These are phyloP conservation scores for Talaromyces sp. DNA, from an alignment of 2,329 filamentous ascomycete genomes.

Conservation along the genomic window DNA sequence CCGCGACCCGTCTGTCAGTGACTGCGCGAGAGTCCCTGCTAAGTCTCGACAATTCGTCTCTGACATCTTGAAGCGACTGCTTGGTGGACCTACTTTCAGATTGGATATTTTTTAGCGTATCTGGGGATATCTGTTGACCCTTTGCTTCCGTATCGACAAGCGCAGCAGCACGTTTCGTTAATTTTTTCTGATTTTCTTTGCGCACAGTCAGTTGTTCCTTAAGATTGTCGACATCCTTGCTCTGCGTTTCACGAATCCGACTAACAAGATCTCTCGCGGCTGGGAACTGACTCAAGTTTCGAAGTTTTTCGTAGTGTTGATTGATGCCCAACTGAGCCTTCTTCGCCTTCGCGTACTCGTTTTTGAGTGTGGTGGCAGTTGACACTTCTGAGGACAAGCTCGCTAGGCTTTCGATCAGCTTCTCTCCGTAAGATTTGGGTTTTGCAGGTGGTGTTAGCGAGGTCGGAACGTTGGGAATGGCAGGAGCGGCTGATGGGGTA, in stretches of 20 bases:
- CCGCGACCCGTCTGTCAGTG: neutral
- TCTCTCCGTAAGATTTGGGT: slow-evolving; percentile 9
- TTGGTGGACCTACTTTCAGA: slow-evolving; percentile 7
- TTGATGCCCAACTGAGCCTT: slow-evolving; percentile 6
- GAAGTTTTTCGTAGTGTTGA: slow-evolving; percentile 12
- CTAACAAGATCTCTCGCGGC: slow-evolving; percentile 9
- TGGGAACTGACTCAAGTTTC: slow-evolving; percentile 14
- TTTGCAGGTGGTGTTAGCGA: neutral
- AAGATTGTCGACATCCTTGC: neutral
- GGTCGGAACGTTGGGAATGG: neutral
- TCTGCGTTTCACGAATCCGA: slow-evolving; percentile 7
- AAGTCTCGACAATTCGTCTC: neutral
- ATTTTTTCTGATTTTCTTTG: neutral
- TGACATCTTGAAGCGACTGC: neutral
- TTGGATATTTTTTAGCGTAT: slow-evolving; percentile 2
- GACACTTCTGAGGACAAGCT: slow-evolving; percentile 4
- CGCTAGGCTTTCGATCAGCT: slow-evolving; percentile 4
- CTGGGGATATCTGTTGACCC: neutral
- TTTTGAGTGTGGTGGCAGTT: neutral
- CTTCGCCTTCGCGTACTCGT: slow-evolving; percentile 10
- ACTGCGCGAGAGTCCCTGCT: neutral
- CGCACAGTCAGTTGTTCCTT: slow-evolving; percentile 5
- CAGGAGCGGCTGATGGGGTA: neutral
- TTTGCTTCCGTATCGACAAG: slow-evolving; percentile 5
- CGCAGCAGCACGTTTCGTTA: slow-evolving; percentile 3